Percentiles rank a stretch among this genome's conserved stretches.
These are phyloP conservation scores for Ceratobasidium sp. DNA, from an alignment of 1,284 basidiomycete genomes.

Conservation along the genomic window DNA sequence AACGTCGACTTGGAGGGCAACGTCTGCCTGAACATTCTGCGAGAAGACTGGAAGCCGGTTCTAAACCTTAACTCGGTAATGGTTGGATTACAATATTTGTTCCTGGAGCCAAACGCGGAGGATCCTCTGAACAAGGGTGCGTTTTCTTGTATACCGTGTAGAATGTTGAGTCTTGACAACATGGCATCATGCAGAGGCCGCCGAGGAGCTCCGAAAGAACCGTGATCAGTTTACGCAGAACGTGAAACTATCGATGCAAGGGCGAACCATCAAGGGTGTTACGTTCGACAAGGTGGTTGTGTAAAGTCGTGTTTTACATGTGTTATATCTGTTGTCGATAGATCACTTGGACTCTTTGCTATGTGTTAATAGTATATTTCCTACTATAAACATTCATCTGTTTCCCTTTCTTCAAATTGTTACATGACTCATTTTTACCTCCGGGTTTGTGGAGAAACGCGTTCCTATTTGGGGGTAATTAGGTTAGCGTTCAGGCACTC, in stretches of 20 bases:
- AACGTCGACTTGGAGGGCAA: constrained; percentile 98
- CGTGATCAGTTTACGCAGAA: constrained; percentile 85
- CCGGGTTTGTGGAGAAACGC: neutral
- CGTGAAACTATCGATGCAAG: constrained; percentile 87
- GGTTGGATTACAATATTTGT: constrained; percentile 98
- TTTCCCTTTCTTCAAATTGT: neutral
- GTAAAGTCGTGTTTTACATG: constrained; percentile 3
- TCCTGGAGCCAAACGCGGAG: constrained; percentile 98
- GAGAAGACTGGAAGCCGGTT: constrained; percentile 99
- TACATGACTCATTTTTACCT: neutral
- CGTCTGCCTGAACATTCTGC: constrained; percentile 95
- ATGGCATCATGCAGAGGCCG: constrained; percentile 79
- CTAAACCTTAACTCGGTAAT: constrained; percentile 97
- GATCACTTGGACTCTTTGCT: constrained; percentile 9
- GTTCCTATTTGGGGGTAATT: constrained; percentile 23
- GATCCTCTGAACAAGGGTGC: constrained; percentile 98
- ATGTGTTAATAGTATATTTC: constrained; percentile 1
- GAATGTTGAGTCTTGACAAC: constrained; percentile 40
- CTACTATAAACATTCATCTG: constrained; percentile 8
- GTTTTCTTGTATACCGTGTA: constrained; percentile 52
- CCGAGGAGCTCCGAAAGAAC: constrained; percentile 89
- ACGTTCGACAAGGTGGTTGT: constrained; percentile 78
- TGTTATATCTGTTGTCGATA: neutral
- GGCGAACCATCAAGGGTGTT: constrained; percentile 79
- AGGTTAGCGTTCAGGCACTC: constrained; percentile 35